Conservation (phyloP, 129 eudicot species). For the Chrysanthemum makinoi region DNA sequence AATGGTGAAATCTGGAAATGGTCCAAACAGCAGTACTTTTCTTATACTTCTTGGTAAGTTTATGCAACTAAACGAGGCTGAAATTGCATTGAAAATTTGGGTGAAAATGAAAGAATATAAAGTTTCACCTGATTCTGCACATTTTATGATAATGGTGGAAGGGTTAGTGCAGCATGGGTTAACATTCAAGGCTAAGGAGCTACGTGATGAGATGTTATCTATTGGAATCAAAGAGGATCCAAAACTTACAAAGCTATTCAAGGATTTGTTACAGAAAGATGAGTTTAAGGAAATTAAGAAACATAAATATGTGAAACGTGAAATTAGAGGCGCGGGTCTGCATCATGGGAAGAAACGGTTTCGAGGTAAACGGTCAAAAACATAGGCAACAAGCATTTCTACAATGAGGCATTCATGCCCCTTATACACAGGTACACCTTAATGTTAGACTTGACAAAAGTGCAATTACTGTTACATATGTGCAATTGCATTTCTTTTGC, state of each 20-base stretch:
- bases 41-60: conserved; percentile 43
- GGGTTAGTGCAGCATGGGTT: conserved; percentile 58
- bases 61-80: conserved; percentile 49
- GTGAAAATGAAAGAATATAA: conserved; percentile 53
- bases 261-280: conserved; percentile 30
- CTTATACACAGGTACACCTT: too few relatives aligned
- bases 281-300: conserved; percentile 23
- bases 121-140: conserved; percentile 50
- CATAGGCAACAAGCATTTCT: conserved; percentile 7
- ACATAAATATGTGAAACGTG: conserved; percentile 24
- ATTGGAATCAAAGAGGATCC: conserved; percentile 64
- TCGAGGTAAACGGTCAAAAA: conserved; percentile 27
- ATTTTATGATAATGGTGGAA: conserved; percentile 54
- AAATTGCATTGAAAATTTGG: conserved; percentile 73
- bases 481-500: too few relatives aligned
- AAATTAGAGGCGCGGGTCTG: conserved; percentile 15
- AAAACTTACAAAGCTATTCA: conserved; percentile 52
- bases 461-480: too few relatives aligned
- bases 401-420: too few relatives aligned
- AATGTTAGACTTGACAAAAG: too few relatives aligned
- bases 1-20: conserved; percentile 62
- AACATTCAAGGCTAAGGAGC: conserved; percentile 55
- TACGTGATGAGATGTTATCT: conserved; percentile 58
- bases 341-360: conserved; percentile 30
- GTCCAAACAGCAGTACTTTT: conserved; percentile 59